Evolutionary conservation across 768 basidiomycete species (phyloP), one percentile per base, ranked within the genome.

Genomic region (Ramaria sp.): DNA sequence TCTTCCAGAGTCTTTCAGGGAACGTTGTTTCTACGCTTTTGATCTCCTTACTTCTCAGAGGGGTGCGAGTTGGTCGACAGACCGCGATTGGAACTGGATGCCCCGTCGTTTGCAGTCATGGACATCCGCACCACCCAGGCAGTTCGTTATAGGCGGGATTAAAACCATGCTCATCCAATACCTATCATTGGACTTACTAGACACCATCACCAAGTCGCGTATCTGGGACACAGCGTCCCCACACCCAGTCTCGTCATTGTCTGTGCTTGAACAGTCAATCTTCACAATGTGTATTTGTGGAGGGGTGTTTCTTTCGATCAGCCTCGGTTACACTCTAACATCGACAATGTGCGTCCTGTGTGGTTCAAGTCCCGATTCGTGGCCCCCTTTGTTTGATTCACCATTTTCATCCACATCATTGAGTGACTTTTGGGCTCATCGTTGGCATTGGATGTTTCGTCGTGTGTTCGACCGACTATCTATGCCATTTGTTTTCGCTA

Each of bases 331-430:
- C 36, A 45, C 28, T 8, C 12, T n/a, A 12, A 3, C 47, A 10
- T 55, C 53, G 28, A 30, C 42, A 24, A 9, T 48, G 18, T 44
- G 25, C 15, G 44, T 55, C 8, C 20, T 44, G 44, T 45, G n/a
- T n/a, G 53, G 53, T 16, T 45, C 32, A 18, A 30, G 18, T 55
- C 42, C 53, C 8, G 10, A 5, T 32, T 32, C 32, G 7, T 55
- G 53, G 53, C 53, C 53, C 16, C 53, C 53, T 20, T 6, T 55
- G 34, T 48, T 55, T 36, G 13, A 55, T 34, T 47, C 53, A 27
- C 53, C 53, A 13, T 47, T 55, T 27, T 22, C 24, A 3, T 34
- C 44, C 18, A 47, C 27, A 10, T 55, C 53, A 13, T 12, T 55
- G 24, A 44, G 27, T 15, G 53, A 55, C 13, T 55, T 55, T 38